Percentiles rank a stretch among this genome's conserved stretches.
phyloP scores from a whole-genome alignment of 1,139 yeast species.

The Geotrichum reessii region DNA sequence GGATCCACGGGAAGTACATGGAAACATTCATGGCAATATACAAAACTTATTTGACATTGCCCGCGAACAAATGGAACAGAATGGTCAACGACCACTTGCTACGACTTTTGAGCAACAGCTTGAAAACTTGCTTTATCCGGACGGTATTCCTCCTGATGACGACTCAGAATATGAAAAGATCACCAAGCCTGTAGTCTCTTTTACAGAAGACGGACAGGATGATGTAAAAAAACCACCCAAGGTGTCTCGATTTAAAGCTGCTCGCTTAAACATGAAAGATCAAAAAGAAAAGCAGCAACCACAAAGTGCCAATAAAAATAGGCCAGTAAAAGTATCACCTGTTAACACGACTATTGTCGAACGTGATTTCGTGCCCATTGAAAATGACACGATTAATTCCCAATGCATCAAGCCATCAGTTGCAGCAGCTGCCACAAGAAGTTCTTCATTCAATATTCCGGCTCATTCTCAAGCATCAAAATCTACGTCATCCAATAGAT shows the following conservation, averaged over 20 bases:
- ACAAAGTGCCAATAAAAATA: neutral
- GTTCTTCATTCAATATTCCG: neutral
- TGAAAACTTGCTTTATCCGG: neutral
- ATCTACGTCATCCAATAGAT: neutral
- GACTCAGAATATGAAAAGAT: conserved; percentile 11
- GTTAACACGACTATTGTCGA: neutral
- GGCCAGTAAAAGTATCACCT: neutral
- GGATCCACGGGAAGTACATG: conserved; percentile 17
- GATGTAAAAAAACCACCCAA: conserved; percentile 13
- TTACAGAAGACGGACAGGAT: neutral
- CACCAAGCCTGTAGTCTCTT: neutral
- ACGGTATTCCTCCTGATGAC: conserved; percentile 3
- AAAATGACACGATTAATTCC: neutral
- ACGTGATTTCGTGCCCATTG: neutral
- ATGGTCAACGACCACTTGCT: neutral
- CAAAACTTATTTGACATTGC: neutral
- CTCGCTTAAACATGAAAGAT: conserved; percentile 14
- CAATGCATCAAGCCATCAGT: neutral
- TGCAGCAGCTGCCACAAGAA: neutral
- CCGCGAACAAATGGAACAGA: conserved; percentile 1
- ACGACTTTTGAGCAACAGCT: conserved; percentile 6
- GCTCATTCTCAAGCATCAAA: neutral
- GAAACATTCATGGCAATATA: conserved; percentile 10
- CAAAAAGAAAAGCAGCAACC: neutral
- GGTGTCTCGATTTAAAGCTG: conserved; percentile 34